Percentiles rank a stretch among this genome's conserved stretches.
Conservation (phyloP, 2,329 filamentous ascomycete species). For the Colletotrichum sidae region DNA sequence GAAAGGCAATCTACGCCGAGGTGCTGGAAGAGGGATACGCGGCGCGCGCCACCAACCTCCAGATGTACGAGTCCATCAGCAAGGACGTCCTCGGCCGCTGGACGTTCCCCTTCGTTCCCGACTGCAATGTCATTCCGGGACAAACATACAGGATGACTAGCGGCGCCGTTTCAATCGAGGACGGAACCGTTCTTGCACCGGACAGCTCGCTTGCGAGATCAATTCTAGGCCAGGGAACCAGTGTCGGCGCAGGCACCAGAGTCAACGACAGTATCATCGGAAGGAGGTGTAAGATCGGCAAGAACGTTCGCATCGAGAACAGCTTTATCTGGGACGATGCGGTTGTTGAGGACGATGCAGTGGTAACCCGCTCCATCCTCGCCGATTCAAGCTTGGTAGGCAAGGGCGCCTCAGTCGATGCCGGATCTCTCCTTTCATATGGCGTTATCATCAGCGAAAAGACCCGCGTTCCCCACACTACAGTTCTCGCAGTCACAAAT, state of each 20-base stretch:
- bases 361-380: constrained; percentile 79
- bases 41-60: constrained; percentile 85
- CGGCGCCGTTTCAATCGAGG: constrained; percentile 81
- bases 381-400: constrained; percentile 80
- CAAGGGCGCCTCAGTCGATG: constrained; percentile 73
- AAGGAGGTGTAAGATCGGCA: constrained; percentile 86
- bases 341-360: constrained; percentile 79
- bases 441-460: constrained; percentile 78
- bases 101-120: constrained; percentile 90
- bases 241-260: constrained; percentile 76
- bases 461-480: constrained; percentile 54
- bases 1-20: constrained; percentile 95
- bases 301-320: constrained; percentile 81
- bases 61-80: constrained; percentile 89
- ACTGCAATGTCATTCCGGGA: constrained; percentile 83
- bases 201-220: constrained; percentile 78
- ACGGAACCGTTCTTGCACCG: constrained; percentile 78
- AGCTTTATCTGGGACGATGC: constrained; percentile 91
- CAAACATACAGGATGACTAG: constrained; percentile 80
- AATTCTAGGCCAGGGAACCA: constrained; percentile 81
- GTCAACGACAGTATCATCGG: constrained; percentile 86
- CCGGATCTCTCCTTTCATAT: constrained; percentile 83
- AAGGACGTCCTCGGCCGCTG: constrained; percentile 88
- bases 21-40: constrained; percentile 87
- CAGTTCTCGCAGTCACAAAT: constrained; percentile 50